Percentiles rank a stretch among this genome's conserved stretches.
Evolutionary conservation across 2,329 filamentous ascomycete species (phyloP).

Genomic region (Fusarium xylarioides): DNA sequence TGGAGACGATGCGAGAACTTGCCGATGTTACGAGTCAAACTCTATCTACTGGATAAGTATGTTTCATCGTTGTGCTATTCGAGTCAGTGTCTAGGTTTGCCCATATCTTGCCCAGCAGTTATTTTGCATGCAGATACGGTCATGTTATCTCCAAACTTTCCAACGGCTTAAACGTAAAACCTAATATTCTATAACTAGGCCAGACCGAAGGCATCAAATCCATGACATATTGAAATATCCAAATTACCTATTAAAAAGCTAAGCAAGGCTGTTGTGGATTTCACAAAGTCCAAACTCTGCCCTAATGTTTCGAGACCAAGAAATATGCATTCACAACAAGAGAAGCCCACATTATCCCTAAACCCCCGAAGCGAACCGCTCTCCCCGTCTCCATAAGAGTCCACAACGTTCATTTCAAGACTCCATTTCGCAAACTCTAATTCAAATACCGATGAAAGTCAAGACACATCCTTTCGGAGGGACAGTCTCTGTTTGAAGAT

Average conservation of each 20-base stretch:
- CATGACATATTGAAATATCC: neutral
- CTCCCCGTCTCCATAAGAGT: neutral
- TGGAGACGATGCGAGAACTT: neutral
- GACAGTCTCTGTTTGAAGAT: neutral
- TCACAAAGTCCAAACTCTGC: neutral
- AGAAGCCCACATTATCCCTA: neutral
- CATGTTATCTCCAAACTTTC: neutral
- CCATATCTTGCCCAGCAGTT: accelerated
- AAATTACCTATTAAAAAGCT: neutral
- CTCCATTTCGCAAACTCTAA: neutral
- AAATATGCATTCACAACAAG: neutral
- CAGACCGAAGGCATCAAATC: neutral
- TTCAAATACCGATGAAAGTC: neutral
- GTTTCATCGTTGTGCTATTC: neutral
- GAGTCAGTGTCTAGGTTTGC: neutral
- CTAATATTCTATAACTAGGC: too few species aligned
- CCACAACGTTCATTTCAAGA: neutral
- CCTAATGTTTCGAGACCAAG: neutral
- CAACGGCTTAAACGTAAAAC: neutral
- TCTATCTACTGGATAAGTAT: neutral
- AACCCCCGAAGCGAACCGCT: neutral
- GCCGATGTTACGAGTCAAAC: neutral
- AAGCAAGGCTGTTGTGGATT: neutral
- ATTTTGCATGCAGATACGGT: neutral
- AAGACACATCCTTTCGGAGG: neutral